These are phyloP conservation scores for Aspergillus tamarii DNA, from an alignment of 2,329 filamentous ascomycete genomes.

Conservation along the genomic window DNA sequence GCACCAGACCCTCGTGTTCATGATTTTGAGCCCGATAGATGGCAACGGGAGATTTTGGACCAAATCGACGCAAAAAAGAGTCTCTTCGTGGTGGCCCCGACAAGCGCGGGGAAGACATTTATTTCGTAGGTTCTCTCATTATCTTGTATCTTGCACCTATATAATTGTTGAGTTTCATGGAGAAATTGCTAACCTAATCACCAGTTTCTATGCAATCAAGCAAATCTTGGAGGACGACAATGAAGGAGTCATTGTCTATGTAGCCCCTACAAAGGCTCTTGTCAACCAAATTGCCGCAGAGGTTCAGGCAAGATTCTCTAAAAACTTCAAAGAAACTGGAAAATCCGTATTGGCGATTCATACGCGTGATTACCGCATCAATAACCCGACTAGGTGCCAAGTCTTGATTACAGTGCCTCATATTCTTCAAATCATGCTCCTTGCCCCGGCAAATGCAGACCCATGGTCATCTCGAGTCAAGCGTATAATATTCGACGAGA, in stretches of 20 bases:
- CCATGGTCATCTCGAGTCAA: conserved; percentile 70
- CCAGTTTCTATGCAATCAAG: conserved; percentile 76
- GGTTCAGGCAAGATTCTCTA: conserved; percentile 64
- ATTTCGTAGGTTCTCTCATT: conserved; percentile 53
- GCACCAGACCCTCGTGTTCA: conserved; percentile 66
- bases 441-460: conserved; percentile 66
- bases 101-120: conserved; percentile 80
- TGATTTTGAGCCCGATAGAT: conserved; percentile 72
- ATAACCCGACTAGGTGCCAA: conserved; percentile 73
- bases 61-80: conserved; percentile 66
- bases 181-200: not conserved
- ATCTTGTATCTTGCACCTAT: not conserved
- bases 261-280: conserved; percentile 79
- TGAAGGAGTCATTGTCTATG: conserved; percentile 73
- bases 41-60: conserved; percentile 75
- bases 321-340: conserved; percentile 49
- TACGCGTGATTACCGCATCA: conserved; percentile 74
- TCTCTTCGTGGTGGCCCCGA: conserved; percentile 75
- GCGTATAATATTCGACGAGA: conserved; percentile 80
- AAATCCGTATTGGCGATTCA: conserved; percentile 79
- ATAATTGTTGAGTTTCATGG: not conserved
- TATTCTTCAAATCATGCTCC: conserved; percentile 77
- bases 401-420: conserved; percentile 57
- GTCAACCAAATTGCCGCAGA: conserved; percentile 85
- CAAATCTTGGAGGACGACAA: conserved; percentile 70